Evolutionary conservation across 306 rosid genomes (phyloP), one percentile per base, ranked within the genome.

Genomic region (Betula pendula): DNA sequence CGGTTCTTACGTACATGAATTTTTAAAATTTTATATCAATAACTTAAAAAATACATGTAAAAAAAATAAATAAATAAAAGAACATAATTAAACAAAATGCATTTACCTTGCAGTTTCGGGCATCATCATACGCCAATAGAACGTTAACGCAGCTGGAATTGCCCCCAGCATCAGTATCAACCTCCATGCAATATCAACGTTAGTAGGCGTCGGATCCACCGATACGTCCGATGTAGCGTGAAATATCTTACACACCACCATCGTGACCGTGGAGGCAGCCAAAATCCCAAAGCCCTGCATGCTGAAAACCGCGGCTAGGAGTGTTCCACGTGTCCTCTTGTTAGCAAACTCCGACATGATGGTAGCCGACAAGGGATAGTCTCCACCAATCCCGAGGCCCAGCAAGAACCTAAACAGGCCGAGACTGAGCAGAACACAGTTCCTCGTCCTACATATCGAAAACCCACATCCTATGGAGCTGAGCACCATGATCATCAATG

Each of bases 261-360:
- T 78, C 2, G 97, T 88, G 24, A 89, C 93, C 24, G 69, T 24
- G 8, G 97, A 85, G 48, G 87, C 60, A 0, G 90, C 90, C 76
- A 92, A 27, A 48, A 92, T 92, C 67, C 97, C 97, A 24, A 90
- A 78, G 0, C 96, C 97, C 75, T 92, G 96, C 97, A 92, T 88
- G 2, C 91, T 87, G 75, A 92, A 92, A 48, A 90, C 96, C 0
- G 92, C 93, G 1, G 96, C 96, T 71, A 92, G 87, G 79, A 92
- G 88, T 11, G 93, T 74, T 2, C 97, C 96, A 43, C 93, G 82
- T 0, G 93, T 92, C 67, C 44, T 81, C 85, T 87, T 87, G 84
- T 92, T 92, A 0, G 96, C 92, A 51, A 88, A 92, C 77, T 92
- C 97, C 12, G 97, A 92, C 97, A 90, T 92, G 40, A 92, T 92